Percentiles rank a stretch among this genome's conserved stretches.
These are phyloP conservation scores for Candida argentea DNA, from an alignment of 805 yeast genomes.

Conservation along the genomic window DNA sequence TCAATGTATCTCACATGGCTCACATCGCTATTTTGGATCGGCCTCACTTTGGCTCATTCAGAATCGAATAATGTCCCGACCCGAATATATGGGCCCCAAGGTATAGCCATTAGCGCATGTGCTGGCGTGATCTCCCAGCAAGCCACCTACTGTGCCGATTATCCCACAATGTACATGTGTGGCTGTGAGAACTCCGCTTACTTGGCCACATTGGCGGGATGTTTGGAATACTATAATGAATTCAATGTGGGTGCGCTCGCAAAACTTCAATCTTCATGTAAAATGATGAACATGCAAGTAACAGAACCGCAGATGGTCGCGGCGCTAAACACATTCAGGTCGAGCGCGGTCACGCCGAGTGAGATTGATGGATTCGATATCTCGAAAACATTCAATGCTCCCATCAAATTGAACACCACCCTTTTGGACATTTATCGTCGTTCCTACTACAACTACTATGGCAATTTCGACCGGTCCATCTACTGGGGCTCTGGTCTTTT, in stretches of 20 bases:
- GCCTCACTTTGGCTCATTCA: too few species aligned
- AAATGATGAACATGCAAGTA: constrained; percentile 8
- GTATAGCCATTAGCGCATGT: too few species aligned
- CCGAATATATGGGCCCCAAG: too few species aligned
- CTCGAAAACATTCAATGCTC: constrained; percentile 4
- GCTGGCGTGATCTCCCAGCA: too few species aligned
- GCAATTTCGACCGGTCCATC: constrained; percentile 13
- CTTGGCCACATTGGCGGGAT: constrained; percentile 22
- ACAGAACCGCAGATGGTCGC: constrained; percentile 8
- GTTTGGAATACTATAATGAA: constrained; percentile 7
- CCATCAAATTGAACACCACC: constrained; percentile 13
- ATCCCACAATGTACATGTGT: too few species aligned
- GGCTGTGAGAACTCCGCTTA: constrained; percentile 16
- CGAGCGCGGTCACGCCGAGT: background rate
- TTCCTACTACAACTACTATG: constrained; percentile 9
- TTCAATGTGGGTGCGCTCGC: background rate
- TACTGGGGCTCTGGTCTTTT: constrained; percentile 11
- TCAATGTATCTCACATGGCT: too few species aligned
- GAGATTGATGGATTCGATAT: constrained; percentile 1
- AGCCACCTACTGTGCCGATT: too few species aligned
- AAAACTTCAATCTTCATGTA: constrained; percentile 1
- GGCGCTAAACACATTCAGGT: too few species aligned
- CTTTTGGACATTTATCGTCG: constrained; percentile 5
- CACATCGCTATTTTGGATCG: too few species aligned
- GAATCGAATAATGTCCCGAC: too few species aligned